phyloP scores from a whole-genome alignment of 441 rosid genomes.

The Bruguiera hainesii region DNA sequence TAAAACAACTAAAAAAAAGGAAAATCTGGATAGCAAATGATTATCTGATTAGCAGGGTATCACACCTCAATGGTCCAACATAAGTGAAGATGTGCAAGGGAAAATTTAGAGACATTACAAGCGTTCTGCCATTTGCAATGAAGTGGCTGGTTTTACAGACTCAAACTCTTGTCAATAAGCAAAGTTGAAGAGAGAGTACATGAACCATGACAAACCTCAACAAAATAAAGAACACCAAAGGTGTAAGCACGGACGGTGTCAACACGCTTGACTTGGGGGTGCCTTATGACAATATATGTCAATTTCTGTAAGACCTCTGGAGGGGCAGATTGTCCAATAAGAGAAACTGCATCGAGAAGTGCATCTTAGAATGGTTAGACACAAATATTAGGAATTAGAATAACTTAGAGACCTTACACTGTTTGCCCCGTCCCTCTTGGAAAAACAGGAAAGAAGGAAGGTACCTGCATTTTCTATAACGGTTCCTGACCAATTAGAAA shows the following conservation, averaged over 20 bases:
- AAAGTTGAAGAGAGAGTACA: not conserved
- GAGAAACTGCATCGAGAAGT: conserved; percentile 46
- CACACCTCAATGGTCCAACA: too few relatives aligned
- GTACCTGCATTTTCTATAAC: conserved; percentile 82
- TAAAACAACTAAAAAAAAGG: too few relatives aligned
- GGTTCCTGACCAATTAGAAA: conserved; percentile 71
- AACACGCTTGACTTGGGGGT: conserved; percentile 56
- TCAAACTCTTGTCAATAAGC: not conserved
- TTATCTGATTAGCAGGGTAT: too few relatives aligned
- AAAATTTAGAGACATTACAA: too few relatives aligned
- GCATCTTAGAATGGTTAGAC: not conserved
- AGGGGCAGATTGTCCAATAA: conserved; percentile 74
- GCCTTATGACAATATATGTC: conserved; percentile 62
- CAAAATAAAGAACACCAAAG: conserved; percentile 76
- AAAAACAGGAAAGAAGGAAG: not conserved
- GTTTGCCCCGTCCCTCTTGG: not conserved
- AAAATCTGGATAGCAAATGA: too few relatives aligned
- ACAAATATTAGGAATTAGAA: not conserved
- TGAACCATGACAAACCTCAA: conserved; percentile 47
- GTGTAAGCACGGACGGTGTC: conserved; percentile 85
- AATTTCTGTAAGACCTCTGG: conserved; percentile 71
- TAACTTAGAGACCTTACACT: not conserved
- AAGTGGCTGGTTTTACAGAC: not conserved
- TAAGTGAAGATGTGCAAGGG: too few relatives aligned
- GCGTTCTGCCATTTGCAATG: too few relatives aligned